Evolutionary conservation across 106 monocot genomes (phyloP).

Genomic region (Phalaenopsis equestris): DNA sequence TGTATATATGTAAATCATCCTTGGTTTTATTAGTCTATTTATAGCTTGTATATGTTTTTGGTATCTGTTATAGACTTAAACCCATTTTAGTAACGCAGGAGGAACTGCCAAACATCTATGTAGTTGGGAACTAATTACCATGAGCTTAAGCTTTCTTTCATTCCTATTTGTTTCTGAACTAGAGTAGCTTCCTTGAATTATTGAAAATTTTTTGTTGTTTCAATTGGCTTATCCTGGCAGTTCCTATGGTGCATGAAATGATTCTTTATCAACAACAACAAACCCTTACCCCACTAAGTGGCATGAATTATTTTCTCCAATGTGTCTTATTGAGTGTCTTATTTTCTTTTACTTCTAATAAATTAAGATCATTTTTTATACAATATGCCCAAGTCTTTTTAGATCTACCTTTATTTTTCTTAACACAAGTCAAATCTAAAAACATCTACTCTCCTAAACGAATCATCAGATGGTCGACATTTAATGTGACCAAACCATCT

Average conservation of each 20-base stretch:
- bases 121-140: neutral
- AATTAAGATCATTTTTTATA: no score
- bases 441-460: no score
- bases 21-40: neutral
- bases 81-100: neutral
- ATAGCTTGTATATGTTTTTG: neutral
- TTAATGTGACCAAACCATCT: no score
- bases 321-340: no score
- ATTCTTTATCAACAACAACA: neutral
- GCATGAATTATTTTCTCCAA: no score
- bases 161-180: neutral
- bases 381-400: no score
- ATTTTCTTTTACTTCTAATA: no score
- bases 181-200: neutral
- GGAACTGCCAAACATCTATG: neutral
- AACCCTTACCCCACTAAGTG: no score
- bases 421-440: no score
- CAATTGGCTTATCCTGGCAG: neutral
- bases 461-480: no score
- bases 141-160: neutral
- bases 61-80: neutral
- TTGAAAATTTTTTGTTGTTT: neutral
- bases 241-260: neutral
- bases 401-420: no score
- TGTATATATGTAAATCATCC: no score